Evolutionary conservation across 345 rosid genomes (phyloP), one percentile per base, ranked within the genome.

Genomic region (Limnanthes douglasii): DNA sequence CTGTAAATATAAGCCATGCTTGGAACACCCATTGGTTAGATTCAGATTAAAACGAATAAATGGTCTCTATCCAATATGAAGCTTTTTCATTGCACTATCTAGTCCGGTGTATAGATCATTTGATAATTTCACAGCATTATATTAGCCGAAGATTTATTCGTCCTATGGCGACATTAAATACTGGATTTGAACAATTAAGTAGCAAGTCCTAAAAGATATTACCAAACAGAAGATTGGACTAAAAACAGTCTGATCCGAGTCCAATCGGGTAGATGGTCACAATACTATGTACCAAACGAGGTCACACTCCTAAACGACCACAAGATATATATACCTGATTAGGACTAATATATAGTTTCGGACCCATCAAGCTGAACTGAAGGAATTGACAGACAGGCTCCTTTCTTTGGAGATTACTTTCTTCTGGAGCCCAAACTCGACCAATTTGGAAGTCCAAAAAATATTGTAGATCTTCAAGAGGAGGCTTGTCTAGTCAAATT

Each of bases 361-460:
- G 98, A 63, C 98, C 95, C 96, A 90, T 90, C 63, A 84, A 73
- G 68, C 98, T 90, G 61, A 90, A 80, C 38, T 84, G 98, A 54
- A 90, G 98, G 59, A 83, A 75, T 32, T 43, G 40, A 46, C 93
- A 90, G 19, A 90, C 92, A 4, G 94, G 98, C 36, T 78, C 98
- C 60, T 84, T 90, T 36, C 96, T 58, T 58, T 70, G 96, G 38
- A 84, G 74, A 50, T 59, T 90, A 32, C 81, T 77, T 50, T 74
- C 92, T 45, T 90, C 94, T 0, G 94, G 96, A 45, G 96, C 98
- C 98, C 98, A 90, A 36, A 71, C 69, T 54, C 63, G 69, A 45
- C 76, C 59, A 53, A 90, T 72, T 69, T 90, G 96, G 43, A 72
- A 90, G 47, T 90, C 93, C 66, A 80, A 63, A 68, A 90, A 90